Evolutionary conservation across 768 basidiomycete genomes (phyloP).

Genomic region (Tulasnella sp.): DNA sequence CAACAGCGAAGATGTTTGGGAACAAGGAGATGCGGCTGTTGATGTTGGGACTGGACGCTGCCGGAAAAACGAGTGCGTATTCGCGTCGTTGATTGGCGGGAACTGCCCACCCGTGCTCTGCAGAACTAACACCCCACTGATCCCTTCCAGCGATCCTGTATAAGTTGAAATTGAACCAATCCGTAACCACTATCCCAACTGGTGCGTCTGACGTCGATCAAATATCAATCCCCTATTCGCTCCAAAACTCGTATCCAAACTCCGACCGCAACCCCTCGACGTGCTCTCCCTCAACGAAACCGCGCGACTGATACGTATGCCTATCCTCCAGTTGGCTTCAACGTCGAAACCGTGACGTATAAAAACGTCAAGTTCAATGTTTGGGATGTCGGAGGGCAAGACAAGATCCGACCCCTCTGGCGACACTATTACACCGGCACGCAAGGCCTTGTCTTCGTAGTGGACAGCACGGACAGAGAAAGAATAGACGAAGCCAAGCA

Average conservation of each 20-base stretch:
- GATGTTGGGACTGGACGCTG: slow-evolving; percentile 29
- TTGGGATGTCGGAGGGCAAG: slow-evolving; percentile 57
- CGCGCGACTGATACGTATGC: neutral
- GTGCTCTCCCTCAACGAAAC: neutral
- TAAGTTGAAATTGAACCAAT: slow-evolving; percentile 31
- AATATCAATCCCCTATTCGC: neutral
- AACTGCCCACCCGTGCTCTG: neutral
- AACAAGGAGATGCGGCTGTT: slow-evolving; percentile 20
- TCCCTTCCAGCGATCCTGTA: slow-evolving; percentile 30
- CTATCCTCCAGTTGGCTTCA: slow-evolving; percentile 34
- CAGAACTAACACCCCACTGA: neutral
- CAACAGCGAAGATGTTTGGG: slow-evolving; percentile 17
- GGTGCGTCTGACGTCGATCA: neutral
- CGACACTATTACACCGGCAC: slow-evolving; percentile 41
- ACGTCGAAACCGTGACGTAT: slow-evolving; percentile 48
- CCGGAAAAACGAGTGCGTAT: slow-evolving; percentile 33
- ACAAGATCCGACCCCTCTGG: slow-evolving; percentile 36
- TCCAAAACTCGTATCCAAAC: neutral
- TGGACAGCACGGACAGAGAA: slow-evolving; percentile 35
- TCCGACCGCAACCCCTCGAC: neutral
- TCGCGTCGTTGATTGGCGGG: neutral
- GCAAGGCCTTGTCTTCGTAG: slow-evolving; percentile 39
- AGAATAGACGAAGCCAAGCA: slow-evolving; percentile 36
- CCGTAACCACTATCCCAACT: slow-evolving; percentile 33
- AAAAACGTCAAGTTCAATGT: slow-evolving; percentile 42